Conservation (phyloP, 495 filamentous ascomycete species). For the Penicillium malachiteum region DNA sequence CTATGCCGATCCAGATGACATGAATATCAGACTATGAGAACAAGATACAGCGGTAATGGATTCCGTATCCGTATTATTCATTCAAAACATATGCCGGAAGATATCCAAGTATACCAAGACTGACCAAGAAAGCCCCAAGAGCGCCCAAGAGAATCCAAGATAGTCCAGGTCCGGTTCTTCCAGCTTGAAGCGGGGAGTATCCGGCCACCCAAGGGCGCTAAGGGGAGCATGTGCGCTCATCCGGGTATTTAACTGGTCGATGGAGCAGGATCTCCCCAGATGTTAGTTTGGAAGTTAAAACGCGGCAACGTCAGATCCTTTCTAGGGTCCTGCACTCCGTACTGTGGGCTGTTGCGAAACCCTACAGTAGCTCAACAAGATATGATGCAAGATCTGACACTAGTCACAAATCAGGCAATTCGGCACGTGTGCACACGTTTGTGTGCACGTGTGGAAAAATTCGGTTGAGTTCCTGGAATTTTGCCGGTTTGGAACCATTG, state of each 20-base stretch:
- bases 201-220: neutral
- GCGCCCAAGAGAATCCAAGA: neutral
- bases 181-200: too few species aligned
- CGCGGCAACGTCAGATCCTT: conserved; percentile 3
- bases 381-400: neutral
- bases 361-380: too few species aligned
- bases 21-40: too few species aligned
- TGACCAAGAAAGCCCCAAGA: neutral
- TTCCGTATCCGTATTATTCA: too few species aligned
- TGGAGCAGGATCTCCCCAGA: conserved; percentile 3
- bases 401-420: neutral
- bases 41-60: too few species aligned
- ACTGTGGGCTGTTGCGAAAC: too few species aligned
- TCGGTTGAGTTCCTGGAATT: neutral
- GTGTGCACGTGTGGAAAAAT: neutral
- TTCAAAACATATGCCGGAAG: too few species aligned
- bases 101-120: too few species aligned
- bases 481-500: too few species aligned
- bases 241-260: conserved; percentile 8
- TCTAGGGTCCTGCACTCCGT: neutral
- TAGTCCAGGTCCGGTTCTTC: neutral
- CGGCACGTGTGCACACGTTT: neutral
- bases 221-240: conserved; percentile 5
- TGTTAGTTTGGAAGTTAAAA: conserved; percentile 10
- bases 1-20: too few species aligned